phyloP scores from a whole-genome alignment of 1,139 yeast species.

The Hyphopichia pseudoburtonii region DNA sequence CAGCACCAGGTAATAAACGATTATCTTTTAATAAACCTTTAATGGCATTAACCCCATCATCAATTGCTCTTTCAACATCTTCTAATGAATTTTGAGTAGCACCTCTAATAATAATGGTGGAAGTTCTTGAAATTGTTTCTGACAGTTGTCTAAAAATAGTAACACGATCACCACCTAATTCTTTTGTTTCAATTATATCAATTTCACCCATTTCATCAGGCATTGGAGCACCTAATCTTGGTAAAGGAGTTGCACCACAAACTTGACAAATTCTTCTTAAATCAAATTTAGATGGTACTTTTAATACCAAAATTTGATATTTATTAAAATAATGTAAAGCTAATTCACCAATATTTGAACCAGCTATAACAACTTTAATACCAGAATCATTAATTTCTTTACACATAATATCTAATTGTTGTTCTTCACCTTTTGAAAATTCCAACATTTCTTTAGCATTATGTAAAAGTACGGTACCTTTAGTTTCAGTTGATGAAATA shows the following conservation, averaged over 20 bases:
- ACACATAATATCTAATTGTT: constrained; percentile 83
- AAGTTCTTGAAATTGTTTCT: constrained; percentile 66
- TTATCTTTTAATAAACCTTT: constrained; percentile 83
- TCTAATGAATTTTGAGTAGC: constrained; percentile 96
- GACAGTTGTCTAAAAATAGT: constrained; percentile 86
- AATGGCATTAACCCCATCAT: constrained; percentile 91
- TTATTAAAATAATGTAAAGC: constrained; percentile 92
- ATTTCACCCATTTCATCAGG: constrained; percentile 91
- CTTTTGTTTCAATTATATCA: constrained; percentile 86
- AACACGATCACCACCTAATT: constrained; percentile 97
- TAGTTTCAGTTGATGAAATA: constrained; percentile 92
- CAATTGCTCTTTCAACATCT: constrained; percentile 94
- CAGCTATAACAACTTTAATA: constrained; percentile 85
- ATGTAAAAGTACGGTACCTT: constrained; percentile 93
- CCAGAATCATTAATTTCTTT: constrained; percentile 85
- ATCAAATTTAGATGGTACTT: constrained; percentile 92
- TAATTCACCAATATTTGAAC: constrained; percentile 88
- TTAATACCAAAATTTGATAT: constrained; percentile 78
- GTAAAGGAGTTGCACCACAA: constrained; percentile 96
- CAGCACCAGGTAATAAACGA: constrained; percentile 91
- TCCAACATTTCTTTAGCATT: constrained; percentile 97
- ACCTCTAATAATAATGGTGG: constrained; percentile 92
- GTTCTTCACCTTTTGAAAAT: constrained; percentile 94
- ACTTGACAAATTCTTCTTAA: constrained; percentile 92
- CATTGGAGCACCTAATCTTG: constrained; percentile 93